Percentiles rank a stretch among this genome's conserved stretches.
phyloP scores from a whole-genome alignment of 1,284 basidiomycete genomes.

The Ustilago nuda region DNA sequence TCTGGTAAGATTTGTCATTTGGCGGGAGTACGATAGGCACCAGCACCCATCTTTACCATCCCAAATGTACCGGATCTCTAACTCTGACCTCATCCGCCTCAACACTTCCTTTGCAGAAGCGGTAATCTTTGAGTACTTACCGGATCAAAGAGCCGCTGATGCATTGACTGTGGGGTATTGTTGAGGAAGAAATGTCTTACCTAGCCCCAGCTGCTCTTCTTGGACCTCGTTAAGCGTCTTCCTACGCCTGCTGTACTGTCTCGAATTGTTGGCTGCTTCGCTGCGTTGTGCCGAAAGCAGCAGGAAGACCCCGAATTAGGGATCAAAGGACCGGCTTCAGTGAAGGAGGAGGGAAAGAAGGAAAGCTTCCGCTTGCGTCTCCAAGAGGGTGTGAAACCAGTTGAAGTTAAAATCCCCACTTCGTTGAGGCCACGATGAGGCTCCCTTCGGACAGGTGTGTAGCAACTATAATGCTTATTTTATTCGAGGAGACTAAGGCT shows the following conservation, averaged over 20 bases:
- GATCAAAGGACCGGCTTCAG: constrained; percentile 1
- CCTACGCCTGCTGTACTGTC: background rate
- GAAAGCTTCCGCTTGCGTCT: constrained; percentile 5
- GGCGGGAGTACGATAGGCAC: constrained; percentile 2
- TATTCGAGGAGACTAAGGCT: too few species aligned
- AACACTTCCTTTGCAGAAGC: background rate
- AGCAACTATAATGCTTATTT: too few species aligned
- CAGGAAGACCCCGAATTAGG: background rate
- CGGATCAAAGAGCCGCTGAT: background rate
- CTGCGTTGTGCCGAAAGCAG: background rate
- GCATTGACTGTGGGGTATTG: background rate
- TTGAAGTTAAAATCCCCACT: too few species aligned
- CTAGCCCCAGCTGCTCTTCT: constrained; percentile 1
- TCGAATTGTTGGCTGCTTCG: background rate
- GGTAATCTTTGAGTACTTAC: background rate
- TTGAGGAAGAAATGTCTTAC: constrained; percentile 21
- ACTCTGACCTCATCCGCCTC: background rate
- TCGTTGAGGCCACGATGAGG: too few species aligned
- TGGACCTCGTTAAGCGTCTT: background rate
- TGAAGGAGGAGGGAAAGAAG: constrained; percentile 2
- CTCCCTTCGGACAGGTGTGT: too few species aligned
- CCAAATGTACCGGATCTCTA: background rate
- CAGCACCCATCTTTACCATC: background rate
- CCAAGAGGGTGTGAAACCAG: background rate
- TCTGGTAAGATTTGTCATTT: too few species aligned